Evolutionary conservation across 106 monocot genomes (phyloP).

Genomic region (Dioscorea dumetorum): DNA sequence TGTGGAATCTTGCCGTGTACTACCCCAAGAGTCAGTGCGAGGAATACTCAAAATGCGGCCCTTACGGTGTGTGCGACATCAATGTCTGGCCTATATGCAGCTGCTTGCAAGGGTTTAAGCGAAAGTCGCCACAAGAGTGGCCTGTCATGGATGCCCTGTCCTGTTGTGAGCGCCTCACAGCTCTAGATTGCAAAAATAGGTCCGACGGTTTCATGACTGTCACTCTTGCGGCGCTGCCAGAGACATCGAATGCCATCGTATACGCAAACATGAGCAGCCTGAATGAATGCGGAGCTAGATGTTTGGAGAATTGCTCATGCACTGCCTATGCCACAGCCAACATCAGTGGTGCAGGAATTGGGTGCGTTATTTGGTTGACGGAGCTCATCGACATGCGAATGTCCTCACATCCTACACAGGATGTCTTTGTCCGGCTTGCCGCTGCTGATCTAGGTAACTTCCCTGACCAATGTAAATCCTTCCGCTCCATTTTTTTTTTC

Average conservation of each 20-base stretch:
- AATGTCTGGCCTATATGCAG: constrained; percentile 21
- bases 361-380: constrained; percentile 12
- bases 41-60: constrained; percentile 23
- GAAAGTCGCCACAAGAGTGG: constrained; percentile 29
- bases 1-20: constrained; percentile 28
- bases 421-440: constrained; percentile 8
- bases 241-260: constrained; percentile 9
- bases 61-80: constrained; percentile 31
- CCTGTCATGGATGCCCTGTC: constrained; percentile 1
- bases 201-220: constrained; percentile 29
- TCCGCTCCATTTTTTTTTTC: too few relatives aligned
- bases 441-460: constrained; percentile 1
- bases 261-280: constrained; percentile 4
- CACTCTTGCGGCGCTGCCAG: constrained; percentile 17
- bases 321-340: constrained; percentile 8
- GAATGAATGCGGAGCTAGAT: neutral
- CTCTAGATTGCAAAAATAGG: constrained; percentile 28
- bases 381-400: constrained; percentile 9
- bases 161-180: constrained; percentile 37
- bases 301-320: constrained; percentile 13
- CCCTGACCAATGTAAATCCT: neutral
- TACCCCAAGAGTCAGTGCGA: constrained; percentile 29
- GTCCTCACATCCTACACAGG: neutral
- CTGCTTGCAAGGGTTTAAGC: constrained; percentile 37
- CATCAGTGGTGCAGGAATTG: neutral